Base-by-base conservation (phyloP, 768 basidiomycete genomes). In the Suillus hirtellus region DNA sequence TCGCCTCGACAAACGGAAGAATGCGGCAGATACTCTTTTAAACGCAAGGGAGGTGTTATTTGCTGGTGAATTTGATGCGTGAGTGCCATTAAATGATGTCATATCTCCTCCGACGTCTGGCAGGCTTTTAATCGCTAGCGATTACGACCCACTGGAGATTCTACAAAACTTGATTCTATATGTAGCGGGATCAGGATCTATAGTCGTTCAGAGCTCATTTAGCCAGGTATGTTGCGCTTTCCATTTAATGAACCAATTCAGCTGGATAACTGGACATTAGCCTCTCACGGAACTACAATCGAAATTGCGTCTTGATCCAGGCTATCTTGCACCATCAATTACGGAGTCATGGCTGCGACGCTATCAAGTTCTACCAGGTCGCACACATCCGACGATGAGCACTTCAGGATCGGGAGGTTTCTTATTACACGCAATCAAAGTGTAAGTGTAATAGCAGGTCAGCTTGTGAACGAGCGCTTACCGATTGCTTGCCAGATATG, bases 341-440 rank as follows among this genome's bases (percentile, higher is more conserved):
- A 90, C 92, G 3, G 96, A 99, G 75, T 81, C 86, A 12, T 98
- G 92, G 90, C 75, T 93, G 47, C 86, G 96, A 35, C 84, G 86
- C 66, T 99, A 99, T 78, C 96, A 99, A 79, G 89, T 95, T 17
- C 81, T 99, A n/a, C 97, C 97, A 27, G 96, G 97, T 27, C 84
- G 97, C 42, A 96, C 93, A 46, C 97, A 99, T 78, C 97, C 97
- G 4, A 87, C 85, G 66, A 99, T 99, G 97, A 89, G 82, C 62
- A 92, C 88, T 63, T 89, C 92, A 24, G 93, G 93, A 12, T 88
- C 90, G 1, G 96, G 95, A 15, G 96, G 97, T 0, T 97, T 87
- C 76, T 76, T 99, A 50, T 81, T 98, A 37, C 88, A 92, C 71
- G 84, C 88, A 19, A 89, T 87, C n/a, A 93, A 93, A 84, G 86